Percentiles rank a stretch among this genome's conserved stretches.
Conservation (phyloP, 345 rosid genomes). For the Eucalyptus erythrocorys region DNA sequence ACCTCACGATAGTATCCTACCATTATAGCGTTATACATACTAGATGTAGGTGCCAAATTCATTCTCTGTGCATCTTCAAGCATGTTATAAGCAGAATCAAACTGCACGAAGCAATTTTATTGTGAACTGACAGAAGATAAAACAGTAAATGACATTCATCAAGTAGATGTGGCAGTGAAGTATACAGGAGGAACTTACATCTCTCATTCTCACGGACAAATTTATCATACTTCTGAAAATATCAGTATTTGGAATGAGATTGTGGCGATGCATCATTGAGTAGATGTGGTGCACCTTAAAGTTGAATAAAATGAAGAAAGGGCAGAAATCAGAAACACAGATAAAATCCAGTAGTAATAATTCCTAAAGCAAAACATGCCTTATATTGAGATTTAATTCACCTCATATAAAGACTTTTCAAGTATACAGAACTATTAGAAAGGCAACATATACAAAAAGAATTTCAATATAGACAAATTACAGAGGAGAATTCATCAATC, state of each 20-base stretch:
- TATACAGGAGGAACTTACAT: conserved; percentile 33
- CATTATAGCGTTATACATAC: conserved; percentile 73
- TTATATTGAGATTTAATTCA: neutral
- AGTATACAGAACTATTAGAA: neutral
- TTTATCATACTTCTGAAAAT: conserved; percentile 63
- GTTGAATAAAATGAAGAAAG: neutral
- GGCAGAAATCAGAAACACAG: neutral
- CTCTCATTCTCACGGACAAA: conserved; percentile 58
- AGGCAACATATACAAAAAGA: neutral
- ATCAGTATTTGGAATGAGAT: conserved; percentile 54
- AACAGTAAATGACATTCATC: neutral
- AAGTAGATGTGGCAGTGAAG: neutral
- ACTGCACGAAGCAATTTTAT: conserved; percentile 26
- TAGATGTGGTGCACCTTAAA: conserved; percentile 55
- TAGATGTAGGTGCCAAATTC: conserved; percentile 39
- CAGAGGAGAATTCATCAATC: neutral
- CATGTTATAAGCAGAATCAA: conserved; percentile 61
- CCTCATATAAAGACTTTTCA: neutral
- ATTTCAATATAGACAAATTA: neutral
- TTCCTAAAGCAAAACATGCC: neutral
- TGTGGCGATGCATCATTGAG: conserved; percentile 33
- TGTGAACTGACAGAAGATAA: neutral
- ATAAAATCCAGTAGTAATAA: neutral
- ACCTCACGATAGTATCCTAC: conserved; percentile 82
- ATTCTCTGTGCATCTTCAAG: conserved; percentile 48